Base-by-base conservation (phyloP, 495 filamentous ascomycete species). In the Amorphotheca resinae region DNA sequence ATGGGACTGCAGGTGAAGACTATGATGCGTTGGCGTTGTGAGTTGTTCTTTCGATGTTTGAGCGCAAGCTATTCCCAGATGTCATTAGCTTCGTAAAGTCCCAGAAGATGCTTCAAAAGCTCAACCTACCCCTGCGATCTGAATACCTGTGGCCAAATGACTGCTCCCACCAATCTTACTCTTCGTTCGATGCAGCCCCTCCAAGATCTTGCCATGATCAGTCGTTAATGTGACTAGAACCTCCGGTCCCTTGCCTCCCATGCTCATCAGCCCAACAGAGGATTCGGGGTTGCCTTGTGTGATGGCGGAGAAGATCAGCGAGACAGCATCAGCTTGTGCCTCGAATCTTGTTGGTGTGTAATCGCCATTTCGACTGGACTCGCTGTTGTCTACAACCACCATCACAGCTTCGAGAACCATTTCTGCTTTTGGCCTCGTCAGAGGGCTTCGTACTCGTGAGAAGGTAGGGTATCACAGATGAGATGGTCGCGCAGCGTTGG, bases 11-110 rank as follows among this genome's bases (percentile, higher is more conserved):
- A 95, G 37, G 84, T 86, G 64, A 98, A 96, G 15, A 86, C 86
- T 59, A 98, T 80, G 60, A 96, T 93, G 47, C 91, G 84, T 70
- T 93, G 87, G 37, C 81, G 76, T 62, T 95, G 88, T 26, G 82
- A 83, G 56, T 95, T 95, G 64, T 98, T 95, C 64, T 94, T 87
- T 26, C 91, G 81, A 62, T 98, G 91, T 67, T 96, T 98, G 50
- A 98, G 72, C n/a, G 91, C 91, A 43, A 98, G 74, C 86, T 95
- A 46, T 39, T 44, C 26, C 15, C 21, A 33, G 16, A 20, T 30
- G 21, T 25, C 25, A 12, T 44, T 22, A 48, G 38, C 31, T 9
- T 28, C 30, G 12, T 18, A 2, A 23, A 9, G 11, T 14, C 12
- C 22, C 25, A 26, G 9, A 33, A 33, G 20, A 20, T 22, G 6